Percentiles rank a stretch among this genome's conserved stretches.
These are phyloP conservation scores for Trametopsis cervina DNA, from an alignment of 768 basidiomycete genomes.

Conservation along the genomic window DNA sequence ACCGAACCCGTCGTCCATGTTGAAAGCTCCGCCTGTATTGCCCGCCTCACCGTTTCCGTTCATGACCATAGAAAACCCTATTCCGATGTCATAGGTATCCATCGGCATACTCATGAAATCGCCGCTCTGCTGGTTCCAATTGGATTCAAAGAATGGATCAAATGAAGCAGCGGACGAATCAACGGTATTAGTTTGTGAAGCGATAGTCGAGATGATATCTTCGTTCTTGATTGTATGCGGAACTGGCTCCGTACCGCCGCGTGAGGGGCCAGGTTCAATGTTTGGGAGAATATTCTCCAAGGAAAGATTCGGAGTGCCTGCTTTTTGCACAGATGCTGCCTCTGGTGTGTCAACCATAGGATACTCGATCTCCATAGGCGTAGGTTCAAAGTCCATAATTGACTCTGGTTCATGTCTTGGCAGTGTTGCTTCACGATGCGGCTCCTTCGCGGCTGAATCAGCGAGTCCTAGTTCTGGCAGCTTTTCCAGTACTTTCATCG, in stretches of 20 bases:
- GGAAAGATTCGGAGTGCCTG: background rate
- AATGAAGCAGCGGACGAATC: background rate
- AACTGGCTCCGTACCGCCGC: background rate
- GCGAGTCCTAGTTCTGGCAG: too few species aligned
- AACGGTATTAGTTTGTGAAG: background rate
- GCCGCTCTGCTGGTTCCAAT: conserved; percentile 17
- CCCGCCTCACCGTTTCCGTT: conserved; percentile 28
- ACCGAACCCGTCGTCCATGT: conserved; percentile 27
- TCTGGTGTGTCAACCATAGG: too few species aligned
- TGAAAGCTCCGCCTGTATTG: conserved; percentile 15
- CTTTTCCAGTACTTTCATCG: conserved; percentile 4
- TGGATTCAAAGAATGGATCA: conserved; percentile 21
- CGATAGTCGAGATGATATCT: background rate
- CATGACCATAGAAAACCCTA: conserved; percentile 45
- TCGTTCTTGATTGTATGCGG: background rate
- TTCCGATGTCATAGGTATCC: conserved; percentile 26
- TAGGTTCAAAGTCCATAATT: background rate
- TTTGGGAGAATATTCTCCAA: background rate
- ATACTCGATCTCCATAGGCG: background rate
- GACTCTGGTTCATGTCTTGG: background rate
- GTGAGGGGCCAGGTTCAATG: background rate
- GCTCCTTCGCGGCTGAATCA: background rate
- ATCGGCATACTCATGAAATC: conserved; percentile 33
- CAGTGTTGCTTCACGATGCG: background rate
- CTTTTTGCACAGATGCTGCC: too few species aligned